These are phyloP conservation scores for Effrenium voratum DNA, from an alignment of 73 alveolate genomes.

Conservation along the genomic window DNA sequence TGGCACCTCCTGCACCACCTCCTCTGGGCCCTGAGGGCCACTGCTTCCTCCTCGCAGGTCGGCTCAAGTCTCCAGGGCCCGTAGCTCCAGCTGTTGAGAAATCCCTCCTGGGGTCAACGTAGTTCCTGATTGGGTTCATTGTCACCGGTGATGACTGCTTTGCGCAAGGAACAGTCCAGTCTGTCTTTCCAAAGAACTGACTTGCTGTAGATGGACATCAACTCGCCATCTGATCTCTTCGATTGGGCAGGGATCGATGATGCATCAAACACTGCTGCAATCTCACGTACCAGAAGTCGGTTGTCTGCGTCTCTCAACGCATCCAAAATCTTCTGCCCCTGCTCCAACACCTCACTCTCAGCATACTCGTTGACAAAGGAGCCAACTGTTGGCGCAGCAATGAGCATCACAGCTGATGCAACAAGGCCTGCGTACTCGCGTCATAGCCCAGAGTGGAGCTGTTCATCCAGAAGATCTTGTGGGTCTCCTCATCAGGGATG, in stretches of 20 bases:
- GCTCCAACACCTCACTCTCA: not conserved
- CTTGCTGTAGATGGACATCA: too few relatives aligned
- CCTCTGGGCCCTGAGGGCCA: too few relatives aligned
- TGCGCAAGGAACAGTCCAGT: not conserved
- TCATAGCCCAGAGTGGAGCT: not conserved
- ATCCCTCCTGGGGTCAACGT: not conserved
- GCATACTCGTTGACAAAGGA: not conserved
- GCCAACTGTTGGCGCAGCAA: not conserved
- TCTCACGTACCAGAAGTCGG: not conserved
- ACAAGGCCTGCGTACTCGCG: not conserved
- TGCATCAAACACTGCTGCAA: not conserved
- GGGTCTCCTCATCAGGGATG: not conserved
- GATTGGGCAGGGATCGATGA: not conserved
- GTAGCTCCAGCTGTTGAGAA: not conserved
- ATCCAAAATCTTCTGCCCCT: not conserved
- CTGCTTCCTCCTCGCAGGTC: not conserved
- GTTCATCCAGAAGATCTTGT: not conserved
- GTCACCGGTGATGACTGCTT: not conserved
- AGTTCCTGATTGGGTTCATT: not conserved
- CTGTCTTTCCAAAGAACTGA: not conserved
- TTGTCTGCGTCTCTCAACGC: not conserved
- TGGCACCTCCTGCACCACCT: too few relatives aligned
- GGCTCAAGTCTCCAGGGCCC: not conserved
- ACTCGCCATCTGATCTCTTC: not conserved
- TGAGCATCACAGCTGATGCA: not conserved